A percentile compares a stretch with the other conserved stretches of the same genome.
Evolutionary conservation across 176 grass and related monocot species (phyloP).

Genomic region (Oropetium thomaeum): DNA sequence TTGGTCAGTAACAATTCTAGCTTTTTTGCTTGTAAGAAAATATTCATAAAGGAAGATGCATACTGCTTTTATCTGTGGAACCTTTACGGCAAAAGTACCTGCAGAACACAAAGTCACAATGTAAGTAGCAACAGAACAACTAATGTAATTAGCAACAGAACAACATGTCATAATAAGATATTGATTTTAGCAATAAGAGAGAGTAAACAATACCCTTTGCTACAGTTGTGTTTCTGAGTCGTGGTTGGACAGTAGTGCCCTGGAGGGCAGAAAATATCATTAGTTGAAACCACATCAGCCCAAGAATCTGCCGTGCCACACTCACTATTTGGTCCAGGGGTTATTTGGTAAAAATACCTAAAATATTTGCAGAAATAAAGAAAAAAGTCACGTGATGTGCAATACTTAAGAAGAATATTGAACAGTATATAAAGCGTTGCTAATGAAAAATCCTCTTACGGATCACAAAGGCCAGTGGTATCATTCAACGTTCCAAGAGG

Average conservation of each 20-base stretch:
- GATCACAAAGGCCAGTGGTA: constrained; percentile 62
- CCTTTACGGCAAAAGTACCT: constrained; percentile 65
- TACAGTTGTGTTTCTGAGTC: constrained; percentile 54
- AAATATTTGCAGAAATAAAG: not conserved
- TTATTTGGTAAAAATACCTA: constrained; percentile 74
- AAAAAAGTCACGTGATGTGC: constrained; percentile 8
- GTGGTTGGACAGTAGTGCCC: constrained; percentile 73
- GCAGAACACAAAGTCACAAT: constrained; percentile 27
- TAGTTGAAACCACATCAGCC: constrained; percentile 58
- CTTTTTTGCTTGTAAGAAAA: constrained; percentile 3
- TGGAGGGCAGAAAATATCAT: constrained; percentile 67
- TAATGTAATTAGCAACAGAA: constrained; percentile 9
- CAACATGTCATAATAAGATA: not conserved
- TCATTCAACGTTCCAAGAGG: constrained; percentile 53
- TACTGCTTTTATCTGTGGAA: constrained; percentile 51
- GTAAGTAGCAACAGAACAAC: not conserved
- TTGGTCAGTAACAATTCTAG: not conserved
- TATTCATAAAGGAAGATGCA: constrained; percentile 16
- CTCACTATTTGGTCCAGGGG: constrained; percentile 33
- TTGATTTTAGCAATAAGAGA: not conserved
- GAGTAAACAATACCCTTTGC: constrained; percentile 39
- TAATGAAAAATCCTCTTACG: constrained; percentile 47
- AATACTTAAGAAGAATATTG: constrained; percentile 7
- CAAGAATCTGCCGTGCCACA: constrained; percentile 67
- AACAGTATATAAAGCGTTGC: not conserved